A percentile compares a stretch with the other conserved stretches of the same genome.
These are phyloP conservation scores for Xylariaceae sp. DNA, from an alignment of 2,329 filamentous ascomycete genomes.

Conservation along the genomic window DNA sequence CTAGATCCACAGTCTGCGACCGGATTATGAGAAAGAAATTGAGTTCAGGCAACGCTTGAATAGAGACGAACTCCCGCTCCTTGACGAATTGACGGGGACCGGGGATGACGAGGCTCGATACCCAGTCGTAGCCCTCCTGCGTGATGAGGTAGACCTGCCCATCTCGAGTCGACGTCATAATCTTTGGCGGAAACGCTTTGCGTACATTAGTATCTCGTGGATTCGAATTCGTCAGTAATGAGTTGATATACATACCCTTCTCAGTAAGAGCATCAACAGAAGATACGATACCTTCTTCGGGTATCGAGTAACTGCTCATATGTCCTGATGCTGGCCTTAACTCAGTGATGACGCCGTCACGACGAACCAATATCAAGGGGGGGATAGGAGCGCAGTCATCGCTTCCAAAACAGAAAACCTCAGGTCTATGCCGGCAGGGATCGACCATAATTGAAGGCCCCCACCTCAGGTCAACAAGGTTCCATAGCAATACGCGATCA, in stretches of 20 bases:
- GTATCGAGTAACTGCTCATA: constrained; percentile 43
- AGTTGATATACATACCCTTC: constrained; percentile 36
- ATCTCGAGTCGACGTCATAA: constrained; percentile 32
- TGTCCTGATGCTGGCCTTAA: constrained; percentile 44
- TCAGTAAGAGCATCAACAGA: constrained; percentile 44
- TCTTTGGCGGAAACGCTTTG: constrained; percentile 27
- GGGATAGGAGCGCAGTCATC: constrained; percentile 35
- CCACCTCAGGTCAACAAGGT: constrained; percentile 52
- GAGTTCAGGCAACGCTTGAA: constrained; percentile 55
- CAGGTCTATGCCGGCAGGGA: constrained; percentile 52
- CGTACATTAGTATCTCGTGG: constrained; percentile 13
- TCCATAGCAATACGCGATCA: constrained; percentile 57
- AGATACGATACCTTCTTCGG: constrained; percentile 45
- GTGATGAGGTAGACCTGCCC: constrained; percentile 29
- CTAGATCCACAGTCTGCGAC: constrained; percentile 50
- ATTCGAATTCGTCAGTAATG: background rate
- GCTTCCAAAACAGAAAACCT: constrained; percentile 59
- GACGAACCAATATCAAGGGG: constrained; percentile 56
- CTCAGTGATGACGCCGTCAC: constrained; percentile 59
- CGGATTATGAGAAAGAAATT: constrained; percentile 58
- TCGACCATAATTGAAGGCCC: constrained; percentile 50
- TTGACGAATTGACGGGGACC: constrained; percentile 28
- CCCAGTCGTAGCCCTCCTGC: constrained; percentile 43
- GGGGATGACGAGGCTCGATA: constrained; percentile 42
- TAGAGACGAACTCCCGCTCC: constrained; percentile 46